These are phyloP conservation scores for Ballota nigra DNA, from an alignment of 257 asterid genomes.

Conservation along the genomic window DNA sequence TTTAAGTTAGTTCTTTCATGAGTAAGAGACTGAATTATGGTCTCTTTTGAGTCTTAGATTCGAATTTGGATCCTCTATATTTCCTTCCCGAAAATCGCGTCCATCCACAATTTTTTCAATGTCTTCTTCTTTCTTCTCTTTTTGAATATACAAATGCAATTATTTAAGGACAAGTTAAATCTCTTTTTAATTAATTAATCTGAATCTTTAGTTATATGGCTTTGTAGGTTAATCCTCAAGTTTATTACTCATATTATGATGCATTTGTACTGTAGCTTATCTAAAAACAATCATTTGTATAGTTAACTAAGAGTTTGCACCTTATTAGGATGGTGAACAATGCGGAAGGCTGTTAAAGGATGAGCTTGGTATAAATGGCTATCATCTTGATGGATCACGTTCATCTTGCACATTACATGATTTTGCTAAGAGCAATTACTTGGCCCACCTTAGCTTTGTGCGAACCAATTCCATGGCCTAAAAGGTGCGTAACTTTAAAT, in stretches of 20 bases:
- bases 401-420: slow-evolving; percentile 78
- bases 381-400: slow-evolving; percentile 49
- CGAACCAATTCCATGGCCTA: slow-evolving; percentile 41
- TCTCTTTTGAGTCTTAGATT: too few species aligned
- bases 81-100: too few species aligned
- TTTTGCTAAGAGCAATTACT: slow-evolving; percentile 89
- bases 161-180: too few species aligned
- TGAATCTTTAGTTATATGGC: too few species aligned
- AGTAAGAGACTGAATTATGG: too few species aligned
- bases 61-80: too few species aligned
- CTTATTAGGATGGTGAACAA: slow-evolving; percentile 69
- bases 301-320: slow-evolving; percentile 16
- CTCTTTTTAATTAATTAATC: too few species aligned
- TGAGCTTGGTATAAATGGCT: slow-evolving; percentile 39
- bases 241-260: slow-evolving; percentile 1
- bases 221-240: too few species aligned
- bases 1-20: too few species aligned
- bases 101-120: too few species aligned
- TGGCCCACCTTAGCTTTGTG: slow-evolving; percentile 75
- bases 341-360: slow-evolving; percentile 58
- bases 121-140: too few species aligned
- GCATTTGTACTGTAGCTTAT: background rate
- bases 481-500: slow-evolving; percentile 17
- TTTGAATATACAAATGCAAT: too few species aligned
- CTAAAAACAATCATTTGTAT: background rate